Evolutionary conservation across 257 asterid species (phyloP).

Genomic region (Rauvolfia tetraphylla): DNA sequence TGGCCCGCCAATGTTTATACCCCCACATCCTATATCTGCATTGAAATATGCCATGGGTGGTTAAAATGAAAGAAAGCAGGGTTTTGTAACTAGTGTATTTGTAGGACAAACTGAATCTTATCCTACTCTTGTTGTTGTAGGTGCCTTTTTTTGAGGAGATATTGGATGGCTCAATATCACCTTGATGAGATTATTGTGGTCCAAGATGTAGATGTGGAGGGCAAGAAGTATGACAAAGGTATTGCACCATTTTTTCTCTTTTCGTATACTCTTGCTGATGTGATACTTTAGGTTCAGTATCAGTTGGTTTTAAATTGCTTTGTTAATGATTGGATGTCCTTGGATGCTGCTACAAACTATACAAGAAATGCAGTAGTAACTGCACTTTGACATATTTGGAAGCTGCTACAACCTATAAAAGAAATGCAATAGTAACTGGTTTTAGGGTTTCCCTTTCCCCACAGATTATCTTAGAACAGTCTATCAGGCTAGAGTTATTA

Average conservation of each 20-base stretch:
- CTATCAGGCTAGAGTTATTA: not conserved
- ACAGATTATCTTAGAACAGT: not conserved
- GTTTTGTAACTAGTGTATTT: not conserved
- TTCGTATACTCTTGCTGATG: not conserved
- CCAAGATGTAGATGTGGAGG: slow-evolving; percentile 41
- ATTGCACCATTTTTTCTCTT: not conserved
- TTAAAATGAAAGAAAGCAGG: not conserved
- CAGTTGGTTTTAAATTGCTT: not conserved
- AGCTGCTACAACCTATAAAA: not conserved
- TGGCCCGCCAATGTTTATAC: not conserved
- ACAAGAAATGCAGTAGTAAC: not conserved
- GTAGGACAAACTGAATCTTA: not conserved
- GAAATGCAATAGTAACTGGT: not conserved
- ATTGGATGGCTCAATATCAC: slow-evolving; percentile 42
- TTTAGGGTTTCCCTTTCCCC: not conserved
- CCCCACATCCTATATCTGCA: not conserved
- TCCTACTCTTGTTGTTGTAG: not conserved
- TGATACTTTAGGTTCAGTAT: not conserved
- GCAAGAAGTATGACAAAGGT: slow-evolving; percentile 68
- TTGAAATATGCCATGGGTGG: not conserved
- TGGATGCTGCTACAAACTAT: not conserved
- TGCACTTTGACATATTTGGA: not conserved
- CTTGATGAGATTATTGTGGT: slow-evolving; percentile 63
- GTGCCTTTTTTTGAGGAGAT: not conserved
- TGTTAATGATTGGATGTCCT: not conserved